Conservation (phyloP, 179 eudicot genomes). For the Vitellaria paradoxa region DNA sequence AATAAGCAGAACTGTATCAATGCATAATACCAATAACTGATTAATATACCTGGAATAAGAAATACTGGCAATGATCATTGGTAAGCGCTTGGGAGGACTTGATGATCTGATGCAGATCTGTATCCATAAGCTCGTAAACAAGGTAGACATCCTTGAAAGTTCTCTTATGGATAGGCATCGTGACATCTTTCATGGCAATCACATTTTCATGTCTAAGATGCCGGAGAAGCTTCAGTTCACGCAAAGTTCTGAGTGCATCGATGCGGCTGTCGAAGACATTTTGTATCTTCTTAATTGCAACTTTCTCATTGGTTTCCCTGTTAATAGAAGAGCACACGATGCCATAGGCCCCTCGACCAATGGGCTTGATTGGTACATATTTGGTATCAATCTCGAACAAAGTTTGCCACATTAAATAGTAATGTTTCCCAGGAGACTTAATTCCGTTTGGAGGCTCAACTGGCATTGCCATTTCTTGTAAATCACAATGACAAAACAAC, state of each 20-base stretch:
- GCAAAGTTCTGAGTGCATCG: conserved; percentile 77
- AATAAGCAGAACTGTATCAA: not conserved
- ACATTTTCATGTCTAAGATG: conserved; percentile 75
- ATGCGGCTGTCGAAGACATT: conserved; percentile 72
- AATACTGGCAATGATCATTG: conserved; percentile 83
- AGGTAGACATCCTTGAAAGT: conserved; percentile 77
- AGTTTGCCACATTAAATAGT: conserved; percentile 80
- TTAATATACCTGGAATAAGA: conserved; percentile 67
- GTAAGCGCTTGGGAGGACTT: conserved; percentile 79
- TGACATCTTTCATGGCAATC: conserved; percentile 74
- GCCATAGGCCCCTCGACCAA: conserved; percentile 91
- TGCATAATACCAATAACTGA: not conserved
- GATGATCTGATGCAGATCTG: conserved; percentile 82
- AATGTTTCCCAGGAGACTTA: conserved; percentile 60
- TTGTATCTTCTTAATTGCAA: conserved; percentile 77
- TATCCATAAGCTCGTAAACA: conserved; percentile 90
- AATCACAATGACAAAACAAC: not conserved
- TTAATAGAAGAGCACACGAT: conserved; percentile 79
- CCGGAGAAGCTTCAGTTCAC: conserved; percentile 72
- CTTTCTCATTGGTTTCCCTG: conserved; percentile 75
- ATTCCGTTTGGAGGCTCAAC: conserved; percentile 85
- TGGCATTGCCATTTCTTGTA: conserved; percentile 58
- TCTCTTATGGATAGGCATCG: conserved; percentile 61
- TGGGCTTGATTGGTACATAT: conserved; percentile 79
- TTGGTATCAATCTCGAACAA: conserved; percentile 75